phyloP scores from a whole-genome alignment of 78 protist species.

The Dictyostelium intermedium region DNA sequence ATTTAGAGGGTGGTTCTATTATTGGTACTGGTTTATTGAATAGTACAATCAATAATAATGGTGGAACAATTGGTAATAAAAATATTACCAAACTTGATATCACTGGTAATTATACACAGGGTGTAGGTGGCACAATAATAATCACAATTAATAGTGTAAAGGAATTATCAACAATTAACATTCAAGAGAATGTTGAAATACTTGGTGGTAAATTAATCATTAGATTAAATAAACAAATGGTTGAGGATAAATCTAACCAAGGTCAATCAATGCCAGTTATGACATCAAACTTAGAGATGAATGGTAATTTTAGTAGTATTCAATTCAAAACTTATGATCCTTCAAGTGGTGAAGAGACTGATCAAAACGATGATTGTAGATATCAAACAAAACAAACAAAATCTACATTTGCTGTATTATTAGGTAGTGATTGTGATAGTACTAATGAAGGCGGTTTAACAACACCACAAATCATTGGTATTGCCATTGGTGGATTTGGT shows the following conservation, averaged over 20 bases:
- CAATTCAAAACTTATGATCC: neutral
- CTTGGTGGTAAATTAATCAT: neutral
- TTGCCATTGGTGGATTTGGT: neutral
- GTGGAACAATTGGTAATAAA: neutral
- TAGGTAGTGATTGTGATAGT: neutral
- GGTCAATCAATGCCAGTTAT: neutral
- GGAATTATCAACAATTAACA: neutral
- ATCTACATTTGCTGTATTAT: neutral
- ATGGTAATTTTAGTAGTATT: neutral
- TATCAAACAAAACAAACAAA: neutral
- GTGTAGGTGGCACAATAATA: neutral
- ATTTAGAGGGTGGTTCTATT: neutral
- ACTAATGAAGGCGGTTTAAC: neutral
- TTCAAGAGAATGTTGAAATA: neutral
- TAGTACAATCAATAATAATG: no score
- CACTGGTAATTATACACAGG: neutral
- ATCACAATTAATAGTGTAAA: neutral
- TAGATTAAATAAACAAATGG: slow-evolving; percentile 1
- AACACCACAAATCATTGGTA: neutral
- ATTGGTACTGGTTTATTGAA: neutral
- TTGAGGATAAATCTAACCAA: neutral
- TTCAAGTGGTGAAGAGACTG: neutral
- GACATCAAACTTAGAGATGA: neutral
- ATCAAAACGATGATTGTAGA: neutral
- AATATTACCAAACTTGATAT: neutral